A percentile compares a stretch with the other conserved stretches of the same genome.
Conservation (phyloP, 139 green algal species). For the Diplosphaera chodatii region DNA sequence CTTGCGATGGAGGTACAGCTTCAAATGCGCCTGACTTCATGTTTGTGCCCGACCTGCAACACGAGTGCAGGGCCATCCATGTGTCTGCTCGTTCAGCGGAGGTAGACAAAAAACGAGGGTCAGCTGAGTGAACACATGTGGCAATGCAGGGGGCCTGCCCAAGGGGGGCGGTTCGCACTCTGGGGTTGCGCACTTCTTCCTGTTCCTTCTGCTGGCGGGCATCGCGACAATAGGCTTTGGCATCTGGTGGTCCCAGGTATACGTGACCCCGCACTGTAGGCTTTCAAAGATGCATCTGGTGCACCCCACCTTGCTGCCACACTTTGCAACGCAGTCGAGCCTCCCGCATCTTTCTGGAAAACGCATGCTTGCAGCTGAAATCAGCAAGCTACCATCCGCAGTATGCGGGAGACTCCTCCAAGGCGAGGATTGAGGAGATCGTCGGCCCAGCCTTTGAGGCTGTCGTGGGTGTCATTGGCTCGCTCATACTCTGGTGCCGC, state of each 20-base stretch:
- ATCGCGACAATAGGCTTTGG: neutral
- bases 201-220: slow-evolving; percentile 2
- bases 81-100: no score
- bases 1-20: no score
- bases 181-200: neutral
- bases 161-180: neutral
- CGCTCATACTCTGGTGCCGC: slow-evolving; percentile 2
- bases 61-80: no score
- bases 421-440: slow-evolving; percentile 19
- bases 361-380: no score
- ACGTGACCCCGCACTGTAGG: neutral
- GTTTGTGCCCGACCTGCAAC: no score
- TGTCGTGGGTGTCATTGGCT: neutral
- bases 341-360: no score
- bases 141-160: neutral
- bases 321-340: no score
- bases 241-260: neutral
- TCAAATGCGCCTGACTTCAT: no score
- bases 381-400: no score
- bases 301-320: slow-evolving; percentile 1
- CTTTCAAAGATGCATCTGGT: neutral
- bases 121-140: neutral
- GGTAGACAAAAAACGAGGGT: no score
- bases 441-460: neutral
- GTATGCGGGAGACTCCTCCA: slow-evolving; percentile 26